Conservation (phyloP, 1,139 yeast species). For the Pichia sp. region DNA sequence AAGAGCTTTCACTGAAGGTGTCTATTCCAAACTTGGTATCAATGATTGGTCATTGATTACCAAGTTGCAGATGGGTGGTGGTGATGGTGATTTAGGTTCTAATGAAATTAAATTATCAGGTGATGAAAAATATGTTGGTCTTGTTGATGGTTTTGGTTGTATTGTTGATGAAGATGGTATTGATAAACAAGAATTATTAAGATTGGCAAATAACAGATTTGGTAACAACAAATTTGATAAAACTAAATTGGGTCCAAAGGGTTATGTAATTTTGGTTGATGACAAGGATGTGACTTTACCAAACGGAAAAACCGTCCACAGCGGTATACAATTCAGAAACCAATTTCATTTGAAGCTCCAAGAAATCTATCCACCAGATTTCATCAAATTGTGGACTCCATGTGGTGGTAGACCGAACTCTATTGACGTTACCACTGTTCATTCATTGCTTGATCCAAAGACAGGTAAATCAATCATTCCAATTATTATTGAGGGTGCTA, state of each 20-base stretch:
- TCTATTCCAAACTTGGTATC: constrained; percentile 71
- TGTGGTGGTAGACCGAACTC: constrained; percentile 99
- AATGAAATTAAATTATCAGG: constrained; percentile 83
- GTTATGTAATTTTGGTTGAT: constrained; percentile 82
- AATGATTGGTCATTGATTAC: constrained; percentile 51
- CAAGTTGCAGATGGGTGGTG: constrained; percentile 97
- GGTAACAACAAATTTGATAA: constrained; percentile 71
- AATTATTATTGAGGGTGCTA: constrained; percentile 95
- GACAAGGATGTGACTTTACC: constrained; percentile 79
- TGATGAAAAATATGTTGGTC: constrained; percentile 77
- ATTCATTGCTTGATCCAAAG: constrained; percentile 62
- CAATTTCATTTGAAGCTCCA: constrained; percentile 75
- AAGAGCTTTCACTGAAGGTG: constrained; percentile 84
- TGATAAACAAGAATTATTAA: constrained; percentile 68
- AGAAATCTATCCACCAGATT: constrained; percentile 55
- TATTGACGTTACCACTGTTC: constrained; percentile 81
- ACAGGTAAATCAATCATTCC: constrained; percentile 79
- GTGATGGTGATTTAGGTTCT: constrained; percentile 97
- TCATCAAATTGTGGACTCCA: constrained; percentile 83
- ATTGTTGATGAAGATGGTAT: constrained; percentile 88
- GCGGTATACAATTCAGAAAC: constrained; percentile 92
- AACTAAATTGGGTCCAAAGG: constrained; percentile 62
- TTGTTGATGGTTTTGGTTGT: constrained; percentile 96
- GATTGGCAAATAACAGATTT: constrained; percentile 73
- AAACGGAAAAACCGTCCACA: constrained; percentile 62